Evolutionary conservation across 208 protist species (phyloP).

Genomic region (Phytomonas sp.): DNA sequence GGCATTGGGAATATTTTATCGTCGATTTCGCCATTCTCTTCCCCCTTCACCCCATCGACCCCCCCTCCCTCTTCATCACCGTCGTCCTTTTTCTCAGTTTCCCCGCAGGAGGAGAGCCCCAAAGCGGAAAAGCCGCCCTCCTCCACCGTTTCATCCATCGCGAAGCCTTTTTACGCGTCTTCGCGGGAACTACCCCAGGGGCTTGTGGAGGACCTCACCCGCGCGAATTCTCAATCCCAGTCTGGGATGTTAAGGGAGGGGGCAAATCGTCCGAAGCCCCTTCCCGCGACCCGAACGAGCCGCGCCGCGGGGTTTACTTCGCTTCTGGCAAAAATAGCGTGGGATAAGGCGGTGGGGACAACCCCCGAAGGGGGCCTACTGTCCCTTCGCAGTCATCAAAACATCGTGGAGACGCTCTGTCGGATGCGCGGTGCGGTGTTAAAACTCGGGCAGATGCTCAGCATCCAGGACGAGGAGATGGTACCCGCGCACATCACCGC

Average conservation of each 20-base stretch:
- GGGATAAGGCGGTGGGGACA: slow-evolving; percentile 38
- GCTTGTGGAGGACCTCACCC: background rate
- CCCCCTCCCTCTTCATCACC: no score
- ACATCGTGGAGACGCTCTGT: slow-evolving; percentile 91
- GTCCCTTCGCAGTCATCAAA: slow-evolving; percentile 39
- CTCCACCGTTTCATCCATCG: background rate
- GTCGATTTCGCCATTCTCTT: background rate
- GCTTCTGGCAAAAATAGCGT: slow-evolving; percentile 57
- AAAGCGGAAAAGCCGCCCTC: no score
- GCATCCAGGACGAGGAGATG: slow-evolving; percentile 80
- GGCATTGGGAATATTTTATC: background rate
- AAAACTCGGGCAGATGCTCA: slow-evolving; percentile 96
- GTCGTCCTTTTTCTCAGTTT: no score
- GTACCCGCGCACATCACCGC: slow-evolving; percentile 65
- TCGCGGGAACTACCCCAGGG: background rate
- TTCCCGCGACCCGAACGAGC: slow-evolving; percentile 47
- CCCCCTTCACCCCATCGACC: background rate
- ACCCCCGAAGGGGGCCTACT: slow-evolving; percentile 30
- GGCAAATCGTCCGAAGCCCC: slow-evolving; percentile 32
- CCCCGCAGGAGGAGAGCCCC: no score
- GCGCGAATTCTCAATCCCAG: slow-evolving; percentile 15
- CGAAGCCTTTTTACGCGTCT: background rate
- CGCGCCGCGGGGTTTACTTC: slow-evolving; percentile 62
- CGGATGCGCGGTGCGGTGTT: slow-evolving; percentile 91
- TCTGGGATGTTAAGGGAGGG: background rate